A percentile compares a stretch with the other conserved stretches of the same genome.
Evolutionary conservation across 1,139 yeast genomes (phyloP).

Genomic region (Scheffersomyces titani): DNA sequence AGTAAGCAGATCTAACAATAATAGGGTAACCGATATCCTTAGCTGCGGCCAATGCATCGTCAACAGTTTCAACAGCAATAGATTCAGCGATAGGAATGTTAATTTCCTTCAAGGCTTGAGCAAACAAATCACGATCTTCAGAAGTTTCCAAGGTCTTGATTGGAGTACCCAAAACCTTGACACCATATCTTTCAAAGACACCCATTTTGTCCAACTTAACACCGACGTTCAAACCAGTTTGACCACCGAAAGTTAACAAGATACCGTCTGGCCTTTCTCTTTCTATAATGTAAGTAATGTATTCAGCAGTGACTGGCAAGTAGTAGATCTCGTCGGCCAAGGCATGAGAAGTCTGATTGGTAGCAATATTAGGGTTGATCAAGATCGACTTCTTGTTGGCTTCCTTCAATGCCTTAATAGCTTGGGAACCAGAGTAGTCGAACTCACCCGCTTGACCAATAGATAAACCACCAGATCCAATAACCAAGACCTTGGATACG

Average conservation of each 20-base stretch:
- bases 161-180: slow-evolving; percentile 96
- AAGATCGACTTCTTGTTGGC: slow-evolving; percentile 82
- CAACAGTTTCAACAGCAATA: slow-evolving; percentile 90
- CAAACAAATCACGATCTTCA: slow-evolving; percentile 95
- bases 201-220: slow-evolving; percentile 93
- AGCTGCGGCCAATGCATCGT: slow-evolving; percentile 90
- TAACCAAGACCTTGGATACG: slow-evolving; percentile 84
- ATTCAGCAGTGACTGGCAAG: slow-evolving; percentile 95
- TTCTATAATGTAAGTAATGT: slow-evolving; percentile 89
- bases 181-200: slow-evolving; percentile 84
- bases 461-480: slow-evolving; percentile 97
- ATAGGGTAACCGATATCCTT: slow-evolving; percentile 88
- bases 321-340: slow-evolving; percentile 94
- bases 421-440: slow-evolving; percentile 97
- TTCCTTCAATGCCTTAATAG: slow-evolving; percentile 92
- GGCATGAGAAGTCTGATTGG: slow-evolving; percentile 95
- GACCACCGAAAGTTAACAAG: slow-evolving; percentile 95
- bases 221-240: slow-evolving; percentile 95
- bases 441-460: slow-evolving; percentile 99
- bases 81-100: slow-evolving; percentile 96
- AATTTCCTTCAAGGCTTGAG: slow-evolving; percentile 91
- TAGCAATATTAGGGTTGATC: slow-evolving; percentile 96
- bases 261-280: slow-evolving; percentile 97
- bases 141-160: slow-evolving; percentile 92
- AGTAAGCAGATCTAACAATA: slow-evolving; percentile 96